Base-by-base conservation (phyloP, 768 basidiomycete genomes). In the Lyophyllum atratum region DNA sequence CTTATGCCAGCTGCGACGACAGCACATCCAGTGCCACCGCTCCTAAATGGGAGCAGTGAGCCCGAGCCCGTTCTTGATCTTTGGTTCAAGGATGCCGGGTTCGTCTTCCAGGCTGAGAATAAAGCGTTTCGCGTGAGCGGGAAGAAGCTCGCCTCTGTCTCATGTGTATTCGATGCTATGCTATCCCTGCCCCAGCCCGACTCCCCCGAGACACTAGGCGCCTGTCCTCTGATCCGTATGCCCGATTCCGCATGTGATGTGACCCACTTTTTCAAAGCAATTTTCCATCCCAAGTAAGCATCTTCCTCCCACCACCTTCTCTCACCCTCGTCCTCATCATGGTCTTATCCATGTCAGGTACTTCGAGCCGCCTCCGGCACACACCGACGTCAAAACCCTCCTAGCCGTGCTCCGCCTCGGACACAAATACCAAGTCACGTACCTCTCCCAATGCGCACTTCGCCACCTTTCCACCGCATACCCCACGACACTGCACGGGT, bases 81-180 rank as follows among this genome's bases (percentile, higher is more conserved):
- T 4, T 66, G 60, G 65, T 62, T 64, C 44, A 52, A 62, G 22
- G 84, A 24, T 69, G 67, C 59, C 40, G 56, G 58, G 15, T 28
- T 58, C 21, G 49, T 66, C 8, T 56, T 66, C 12, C 34, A 60
- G 24, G 64, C 65, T 17, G 63, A 59, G 26, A 52, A 53, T 19
- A 48, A 58, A 39, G 49, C 45, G 31, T 67, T 63, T 48, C 55
- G 61, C 12, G 37, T 67, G 21, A 45, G 43, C 50, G 54, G 58
- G n/a, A 49, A 45, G 4, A 44, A 48, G n/a, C 43, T 65, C 29
- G 57, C 60, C 4, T 59, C 49, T 5, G 33, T 51, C n/a, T 67
- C 66, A 15, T 37, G 55, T 15, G 56, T 66, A 3, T 68, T 68
- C 45, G 40, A 57, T 17, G 63, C 59, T 45, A 65, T 63, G 52